These are phyloP conservation scores for Pyracantha coccinea DNA, from an alignment of 331 rosid genomes.

Conservation along the genomic window DNA sequence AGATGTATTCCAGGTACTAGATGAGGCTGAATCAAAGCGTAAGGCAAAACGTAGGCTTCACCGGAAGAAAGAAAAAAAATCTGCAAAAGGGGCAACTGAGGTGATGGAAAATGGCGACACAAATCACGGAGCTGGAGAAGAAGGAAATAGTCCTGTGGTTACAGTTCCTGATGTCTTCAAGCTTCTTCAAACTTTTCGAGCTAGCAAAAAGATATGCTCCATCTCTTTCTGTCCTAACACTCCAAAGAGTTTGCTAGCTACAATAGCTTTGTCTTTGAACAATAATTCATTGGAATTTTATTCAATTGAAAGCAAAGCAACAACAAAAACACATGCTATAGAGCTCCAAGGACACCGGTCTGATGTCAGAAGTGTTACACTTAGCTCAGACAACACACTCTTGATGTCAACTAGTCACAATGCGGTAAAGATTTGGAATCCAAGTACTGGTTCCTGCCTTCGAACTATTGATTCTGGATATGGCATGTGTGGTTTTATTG, in stretches of 20 bases:
- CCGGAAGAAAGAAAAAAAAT: conserved; percentile 79
- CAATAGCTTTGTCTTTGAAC: conserved; percentile 81
- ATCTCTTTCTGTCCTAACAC: conserved; percentile 69
- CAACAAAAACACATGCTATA: conserved; percentile 44
- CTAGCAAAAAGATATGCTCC: conserved; percentile 87
- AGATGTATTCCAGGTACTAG: conserved; percentile 70
- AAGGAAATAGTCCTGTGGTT: conserved; percentile 33
- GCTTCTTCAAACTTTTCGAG: conserved; percentile 71
- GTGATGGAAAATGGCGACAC: conserved; percentile 34
- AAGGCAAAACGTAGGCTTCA: conserved; percentile 86
- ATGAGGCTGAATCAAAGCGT: conserved; percentile 72
- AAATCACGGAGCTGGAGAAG: conserved; percentile 38
- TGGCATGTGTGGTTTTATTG: conserved; percentile 72
- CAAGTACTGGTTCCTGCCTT: conserved; percentile 87
- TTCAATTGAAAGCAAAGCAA: conserved; percentile 45
- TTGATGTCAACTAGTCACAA: conserved; percentile 96
- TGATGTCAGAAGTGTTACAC: conserved; percentile 78
- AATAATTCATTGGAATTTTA: conserved; percentile 78
- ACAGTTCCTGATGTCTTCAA: conserved; percentile 71
- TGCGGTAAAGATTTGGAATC: conserved; percentile 90
- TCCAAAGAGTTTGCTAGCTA: conserved; percentile 64
- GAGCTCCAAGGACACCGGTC: conserved; percentile 96
- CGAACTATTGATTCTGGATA: conserved; percentile 87
- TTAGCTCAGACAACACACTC: conserved; percentile 78
- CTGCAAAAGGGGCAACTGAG: conserved; percentile 41